phyloP scores from a whole-genome alignment of 139 green algal species.

The Mesotaenium endlicherianum region DNA sequence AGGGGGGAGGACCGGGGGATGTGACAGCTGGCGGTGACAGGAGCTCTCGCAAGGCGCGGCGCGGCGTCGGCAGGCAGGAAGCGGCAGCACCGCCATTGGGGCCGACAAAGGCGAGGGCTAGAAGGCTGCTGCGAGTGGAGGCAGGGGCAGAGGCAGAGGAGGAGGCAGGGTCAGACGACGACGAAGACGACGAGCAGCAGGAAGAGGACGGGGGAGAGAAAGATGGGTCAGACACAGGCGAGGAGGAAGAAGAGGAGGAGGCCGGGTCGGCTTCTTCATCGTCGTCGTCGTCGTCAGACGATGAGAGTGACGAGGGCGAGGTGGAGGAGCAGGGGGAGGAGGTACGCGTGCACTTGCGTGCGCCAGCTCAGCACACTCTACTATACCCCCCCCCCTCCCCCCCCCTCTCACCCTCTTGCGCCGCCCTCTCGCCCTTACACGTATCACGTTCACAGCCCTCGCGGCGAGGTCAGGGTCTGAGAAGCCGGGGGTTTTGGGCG shows the following conservation, averaged over 20 bases:
- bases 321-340: constrained; percentile 17
- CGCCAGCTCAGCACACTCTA: background rate
- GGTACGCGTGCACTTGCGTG: background rate
- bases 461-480: too few relatives aligned
- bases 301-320: background rate
- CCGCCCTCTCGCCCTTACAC: too few relatives aligned
- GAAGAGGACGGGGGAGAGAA: constrained; percentile 52
- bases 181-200: constrained; percentile 32
- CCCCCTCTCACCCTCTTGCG: background rate
- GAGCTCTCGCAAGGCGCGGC: too few relatives aligned
- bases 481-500: too few relatives aligned
- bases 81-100: too few relatives aligned
- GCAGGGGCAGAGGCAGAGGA: constrained; percentile 30
- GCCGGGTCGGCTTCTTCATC: constrained; percentile 27
- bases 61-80: too few relatives aligned
- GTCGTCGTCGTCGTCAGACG: constrained; percentile 8
- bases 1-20: constrained; percentile 14
- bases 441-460: too few relatives aligned
- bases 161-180: constrained; percentile 36
- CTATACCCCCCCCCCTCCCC: background rate
- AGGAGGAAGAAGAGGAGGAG: constrained; percentile 1
- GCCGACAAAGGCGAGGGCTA: too few relatives aligned
- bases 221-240: constrained; percentile 20
- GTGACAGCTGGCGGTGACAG: too few relatives aligned
- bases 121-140: constrained; percentile 12